Evolutionary conservation across 2,329 filamentous ascomycete species (phyloP).

Genomic region (Xylaria sp.): DNA sequence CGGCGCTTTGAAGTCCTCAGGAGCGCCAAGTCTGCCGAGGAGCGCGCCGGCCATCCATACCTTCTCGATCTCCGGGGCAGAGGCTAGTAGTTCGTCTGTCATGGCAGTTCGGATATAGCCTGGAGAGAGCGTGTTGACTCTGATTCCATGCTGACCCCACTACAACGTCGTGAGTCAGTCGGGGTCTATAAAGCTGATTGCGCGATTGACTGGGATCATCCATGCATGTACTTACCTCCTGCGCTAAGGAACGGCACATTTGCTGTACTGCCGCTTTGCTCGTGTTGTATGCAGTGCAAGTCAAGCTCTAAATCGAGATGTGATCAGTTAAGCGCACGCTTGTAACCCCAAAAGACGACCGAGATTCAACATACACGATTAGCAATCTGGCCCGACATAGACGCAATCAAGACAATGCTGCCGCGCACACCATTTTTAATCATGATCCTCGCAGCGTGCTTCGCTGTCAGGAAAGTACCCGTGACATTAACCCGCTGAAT

Average conservation of each 20-base stretch:
- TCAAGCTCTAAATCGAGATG: neutral
- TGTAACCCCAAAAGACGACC: neutral
- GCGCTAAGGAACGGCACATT: neutral
- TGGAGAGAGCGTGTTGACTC: neutral
- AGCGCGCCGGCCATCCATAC: neutral
- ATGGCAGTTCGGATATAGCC: neutral
- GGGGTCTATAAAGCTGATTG: neutral
- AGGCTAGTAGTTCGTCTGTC: neutral
- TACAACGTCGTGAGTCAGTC: neutral
- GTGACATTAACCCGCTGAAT: conserved; percentile 10
- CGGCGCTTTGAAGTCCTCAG: conserved; percentile 12
- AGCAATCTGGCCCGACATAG: neutral
- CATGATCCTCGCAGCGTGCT: conserved; percentile 4
- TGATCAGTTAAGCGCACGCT: neutral
- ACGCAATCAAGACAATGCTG: neutral
- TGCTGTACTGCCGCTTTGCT: neutral
- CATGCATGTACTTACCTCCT: neutral
- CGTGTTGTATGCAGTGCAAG: neutral
- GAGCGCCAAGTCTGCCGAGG: neutral
- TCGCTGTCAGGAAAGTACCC: conserved; percentile 10
- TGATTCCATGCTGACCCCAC: neutral
- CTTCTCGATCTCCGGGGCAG: neutral
- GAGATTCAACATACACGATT: neutral
- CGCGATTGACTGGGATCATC: neutral
- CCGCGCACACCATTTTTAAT: neutral